A percentile compares a stretch with the other conserved stretches of the same genome.
Evolutionary conservation across 257 asterid genomes (phyloP).

Genomic region (Coffea canephora): DNA sequence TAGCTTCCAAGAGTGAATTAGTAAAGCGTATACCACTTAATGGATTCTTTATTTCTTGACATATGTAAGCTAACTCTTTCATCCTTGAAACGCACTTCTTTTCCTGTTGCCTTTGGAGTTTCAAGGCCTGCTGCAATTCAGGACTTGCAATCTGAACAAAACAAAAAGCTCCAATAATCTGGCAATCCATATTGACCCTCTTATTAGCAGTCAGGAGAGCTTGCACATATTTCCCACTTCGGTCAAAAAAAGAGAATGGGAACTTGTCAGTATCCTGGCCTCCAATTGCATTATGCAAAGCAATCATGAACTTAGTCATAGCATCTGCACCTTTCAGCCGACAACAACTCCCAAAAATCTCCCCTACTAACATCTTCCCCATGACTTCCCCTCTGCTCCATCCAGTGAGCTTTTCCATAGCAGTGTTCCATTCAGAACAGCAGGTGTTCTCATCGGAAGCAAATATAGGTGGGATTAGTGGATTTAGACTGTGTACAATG

Average conservation of each 20-base stretch:
- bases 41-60: slow-evolving; percentile 80
- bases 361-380: slow-evolving; percentile 84
- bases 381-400: slow-evolving; percentile 67
- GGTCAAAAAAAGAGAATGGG: slow-evolving; percentile 63
- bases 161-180: slow-evolving; percentile 81
- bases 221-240: slow-evolving; percentile 63
- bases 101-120: slow-evolving; percentile 64
- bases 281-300: slow-evolving; percentile 72
- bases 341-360: slow-evolving; percentile 74
- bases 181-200: slow-evolving; percentile 71
- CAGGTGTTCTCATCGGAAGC: slow-evolving; percentile 83
- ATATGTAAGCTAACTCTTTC: slow-evolving; percentile 83
- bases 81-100: slow-evolving; percentile 48
- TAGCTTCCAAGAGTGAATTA: slow-evolving; percentile 70
- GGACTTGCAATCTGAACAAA: slow-evolving; percentile 81
- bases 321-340: slow-evolving; percentile 72
- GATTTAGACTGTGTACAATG: slow-evolving; percentile 80
- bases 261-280: slow-evolving; percentile 70
- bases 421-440: slow-evolving; percentile 93
- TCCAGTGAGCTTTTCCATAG: slow-evolving; percentile 90
- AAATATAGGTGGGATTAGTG: slow-evolving; percentile 91
- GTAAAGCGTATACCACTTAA: slow-evolving; percentile 75
- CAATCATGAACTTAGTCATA: slow-evolving; percentile 73
- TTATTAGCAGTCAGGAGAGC: slow-evolving; percentile 77
- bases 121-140: slow-evolving; percentile 62